Conservation (phyloP, 768 basidiomycete species). For the Agrocybe praecox region DNA sequence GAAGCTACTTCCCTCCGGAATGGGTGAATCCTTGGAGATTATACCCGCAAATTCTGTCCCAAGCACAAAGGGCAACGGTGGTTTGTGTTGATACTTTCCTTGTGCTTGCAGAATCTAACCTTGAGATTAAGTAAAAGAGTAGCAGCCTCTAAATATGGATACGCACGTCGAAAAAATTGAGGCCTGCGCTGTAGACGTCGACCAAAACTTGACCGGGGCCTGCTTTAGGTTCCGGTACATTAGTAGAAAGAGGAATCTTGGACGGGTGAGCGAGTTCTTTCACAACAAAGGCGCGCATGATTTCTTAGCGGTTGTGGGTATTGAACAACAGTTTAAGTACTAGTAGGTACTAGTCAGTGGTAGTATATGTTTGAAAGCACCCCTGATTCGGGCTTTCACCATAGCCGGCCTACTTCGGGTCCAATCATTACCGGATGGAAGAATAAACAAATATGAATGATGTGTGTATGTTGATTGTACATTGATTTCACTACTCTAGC, state of each 20-base stretch:
- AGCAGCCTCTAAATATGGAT: neutral
- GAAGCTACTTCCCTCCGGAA: slow-evolving; percentile 78
- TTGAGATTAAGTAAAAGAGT: slow-evolving; percentile 3
- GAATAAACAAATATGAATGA: neutral
- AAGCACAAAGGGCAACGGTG: slow-evolving; percentile 81
- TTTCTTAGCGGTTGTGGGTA: neutral
- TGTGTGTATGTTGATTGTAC: slow-evolving; percentile 18
- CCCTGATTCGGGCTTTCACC: neutral
- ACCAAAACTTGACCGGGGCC: slow-evolving; percentile 63
- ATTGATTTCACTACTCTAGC: slow-evolving; percentile 27
- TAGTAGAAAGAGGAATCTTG: slow-evolving; percentile 51
- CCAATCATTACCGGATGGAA: neutral
- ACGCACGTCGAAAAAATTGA: slow-evolving; percentile 78
- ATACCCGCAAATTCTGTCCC: slow-evolving; percentile 87
- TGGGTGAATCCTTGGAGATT: slow-evolving; percentile 68
- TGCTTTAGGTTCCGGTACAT: slow-evolving; percentile 61
- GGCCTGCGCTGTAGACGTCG: slow-evolving; percentile 72
- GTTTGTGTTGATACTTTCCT: slow-evolving; percentile 88
- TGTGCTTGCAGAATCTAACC: slow-evolving; percentile 79
- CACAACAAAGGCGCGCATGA: slow-evolving; percentile 82
- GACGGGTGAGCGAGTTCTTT: slow-evolving; percentile 71
- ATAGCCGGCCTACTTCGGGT: neutral
- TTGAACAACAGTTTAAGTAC: neutral
- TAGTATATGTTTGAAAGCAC: slow-evolving; percentile 2
- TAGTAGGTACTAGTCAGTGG: too few species aligned